Evolutionary conservation across 2,329 filamentous ascomycete species (phyloP), one percentile per base, ranked within the genome.

Genomic region (Neofusicoccum parvum): DNA sequence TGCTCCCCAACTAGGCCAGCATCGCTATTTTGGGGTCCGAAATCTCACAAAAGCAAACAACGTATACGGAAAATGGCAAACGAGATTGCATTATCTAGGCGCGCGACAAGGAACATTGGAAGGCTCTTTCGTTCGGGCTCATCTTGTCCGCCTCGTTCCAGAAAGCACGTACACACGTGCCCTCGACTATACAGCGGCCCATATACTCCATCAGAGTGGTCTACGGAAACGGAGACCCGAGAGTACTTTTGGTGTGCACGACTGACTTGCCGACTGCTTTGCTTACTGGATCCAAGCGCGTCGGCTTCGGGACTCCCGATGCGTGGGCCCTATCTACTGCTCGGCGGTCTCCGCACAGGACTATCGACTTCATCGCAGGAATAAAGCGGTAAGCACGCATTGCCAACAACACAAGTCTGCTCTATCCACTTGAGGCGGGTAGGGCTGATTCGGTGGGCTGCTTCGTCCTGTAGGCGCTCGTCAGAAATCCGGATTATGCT

Each of bases 401-500:
- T 48, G 56, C 32, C 56, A 60, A 23, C 43, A 17, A 14, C 37
- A 23, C 32, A 37, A 36, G 41, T 48, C 27, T 11, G 12, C n/a
- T 60, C 7, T n/a, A n/a, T 39, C 34, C 23, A 43, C 27, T 10
- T 11, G n/a, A 45, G 32, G 43, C 56, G 43, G 32, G 32, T 60
- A 60, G 27, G 56, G 56, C 56, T 60, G 56, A 60, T 32, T 37
- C 11, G 6, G 43, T 23, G n/a, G 43, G 43, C 17, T 36, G 23
- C 20, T 43, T 46, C 9, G 23, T 46, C 54, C 15, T 34, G 27
- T 36, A 23, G n/a, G 27, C n/a, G 41, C 27, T 34, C 17, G n/a
- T 36, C n/a, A 15, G 27, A 34, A 37, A 43, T 6, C 54, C 54
- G 54, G 54, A 59, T 59, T 46, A 46, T 59, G 41, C 41, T 45